These are phyloP conservation scores for Gossypium schwendimanii DNA, from an alignment of 441 rosid species.

Conservation along the genomic window DNA sequence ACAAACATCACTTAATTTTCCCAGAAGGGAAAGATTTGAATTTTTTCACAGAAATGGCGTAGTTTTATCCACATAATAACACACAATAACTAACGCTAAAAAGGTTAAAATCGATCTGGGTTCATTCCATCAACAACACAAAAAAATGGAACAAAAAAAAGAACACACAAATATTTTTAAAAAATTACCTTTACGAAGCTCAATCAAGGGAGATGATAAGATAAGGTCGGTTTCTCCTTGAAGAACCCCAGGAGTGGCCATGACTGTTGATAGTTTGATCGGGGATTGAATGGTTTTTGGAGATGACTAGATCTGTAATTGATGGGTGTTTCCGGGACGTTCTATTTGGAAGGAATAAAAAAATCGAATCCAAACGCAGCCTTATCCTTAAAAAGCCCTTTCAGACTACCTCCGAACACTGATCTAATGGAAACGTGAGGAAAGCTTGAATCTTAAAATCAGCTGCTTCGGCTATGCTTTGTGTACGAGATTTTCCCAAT, in stretches of 20 bases:
- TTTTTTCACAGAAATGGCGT: not conserved
- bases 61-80: not conserved
- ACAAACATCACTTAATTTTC: not conserved
- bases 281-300: not conserved
- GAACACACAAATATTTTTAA: not conserved
- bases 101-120: not conserved
- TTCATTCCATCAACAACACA: not conserved
- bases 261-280: slow-evolving; percentile 22
- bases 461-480: not conserved
- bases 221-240: slow-evolving; percentile 41
- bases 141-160: too few species aligned
- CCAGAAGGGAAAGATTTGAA: not conserved
- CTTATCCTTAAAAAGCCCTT: too few species aligned
- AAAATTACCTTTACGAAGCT: slow-evolving; percentile 31
- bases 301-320: not conserved
- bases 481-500: not conserved
- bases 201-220: slow-evolving; percentile 38
- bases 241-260: slow-evolving; percentile 63
- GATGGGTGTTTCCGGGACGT: not conserved
- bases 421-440: not conserved
- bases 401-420: not conserved
- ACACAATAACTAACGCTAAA: not conserved
- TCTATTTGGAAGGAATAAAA: too few species aligned
- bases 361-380: too few species aligned
- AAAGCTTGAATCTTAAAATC: not conserved